Conservation (phyloP, 2,329 filamentous ascomycete genomes). For the Cladophialophora chaetospira region DNA sequence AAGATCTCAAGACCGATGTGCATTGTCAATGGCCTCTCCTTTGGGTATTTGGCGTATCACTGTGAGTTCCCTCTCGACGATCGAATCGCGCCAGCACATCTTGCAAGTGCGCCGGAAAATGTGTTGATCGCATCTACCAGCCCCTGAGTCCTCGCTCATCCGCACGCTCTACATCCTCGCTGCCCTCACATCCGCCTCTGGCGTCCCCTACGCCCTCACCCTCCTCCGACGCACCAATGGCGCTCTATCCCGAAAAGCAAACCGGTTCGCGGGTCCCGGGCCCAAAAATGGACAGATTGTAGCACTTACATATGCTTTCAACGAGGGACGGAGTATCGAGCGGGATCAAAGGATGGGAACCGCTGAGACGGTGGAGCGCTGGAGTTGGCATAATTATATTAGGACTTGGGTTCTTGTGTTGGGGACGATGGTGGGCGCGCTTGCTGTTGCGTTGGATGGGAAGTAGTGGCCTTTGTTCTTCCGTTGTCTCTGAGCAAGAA, state of each 20-base stretch:
- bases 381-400: conserved; percentile 27
- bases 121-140: neutral
- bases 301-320: conserved; percentile 24
- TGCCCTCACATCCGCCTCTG: conserved; percentile 19
- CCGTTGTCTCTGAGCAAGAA: neutral
- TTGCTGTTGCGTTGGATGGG: conserved; percentile 20
- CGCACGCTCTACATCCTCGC: conserved; percentile 23
- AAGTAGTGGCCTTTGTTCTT: neutral
- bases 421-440: conserved; percentile 17
- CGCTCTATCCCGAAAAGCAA: conserved; percentile 18
- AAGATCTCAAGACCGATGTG: conserved; percentile 26
- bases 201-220: conserved; percentile 28
- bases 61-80: neutral
- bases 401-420: conserved; percentile 20
- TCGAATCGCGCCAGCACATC: neutral
- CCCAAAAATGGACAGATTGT: conserved; percentile 6
- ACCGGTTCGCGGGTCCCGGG: conserved; percentile 16
- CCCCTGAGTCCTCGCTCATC: conserved; percentile 5
- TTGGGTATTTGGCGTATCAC: conserved; percentile 24
- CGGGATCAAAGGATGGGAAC: conserved; percentile 16
- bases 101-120: neutral
- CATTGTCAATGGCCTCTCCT: conserved; percentile 19
- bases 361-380: conserved; percentile 14
- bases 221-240: conserved; percentile 27
- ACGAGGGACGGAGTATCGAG: conserved; percentile 23